phyloP scores from a whole-genome alignment of 305 asterid genomes.

The Petunia hybrid region DNA sequence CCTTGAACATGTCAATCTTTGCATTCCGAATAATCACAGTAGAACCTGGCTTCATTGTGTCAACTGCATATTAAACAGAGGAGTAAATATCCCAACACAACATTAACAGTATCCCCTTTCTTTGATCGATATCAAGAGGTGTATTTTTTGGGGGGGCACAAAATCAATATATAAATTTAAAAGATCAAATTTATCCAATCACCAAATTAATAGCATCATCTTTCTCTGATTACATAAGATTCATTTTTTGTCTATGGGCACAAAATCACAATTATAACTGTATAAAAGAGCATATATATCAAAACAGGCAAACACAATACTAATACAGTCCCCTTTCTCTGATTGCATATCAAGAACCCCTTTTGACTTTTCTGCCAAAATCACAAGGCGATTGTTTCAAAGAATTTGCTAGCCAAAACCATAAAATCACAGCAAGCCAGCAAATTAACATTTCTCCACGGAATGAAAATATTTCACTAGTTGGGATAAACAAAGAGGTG shows the following conservation, averaged over 20 bases:
- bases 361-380: not conserved
- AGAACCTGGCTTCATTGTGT: constrained; percentile 42
- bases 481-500: not conserved
- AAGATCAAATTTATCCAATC: too few species aligned
- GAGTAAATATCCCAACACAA: not conserved
- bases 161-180: too few species aligned
- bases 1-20: constrained; percentile 48
- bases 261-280: constrained; percentile 11
- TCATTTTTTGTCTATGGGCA: not conserved
- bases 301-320: not conserved
- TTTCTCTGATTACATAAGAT: too few species aligned
- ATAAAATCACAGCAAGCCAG: not conserved
- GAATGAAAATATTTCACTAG: not conserved
- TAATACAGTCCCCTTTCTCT: not conserved
- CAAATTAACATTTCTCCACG: not conserved
- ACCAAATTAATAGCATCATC: too few species aligned
- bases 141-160: too few species aligned
- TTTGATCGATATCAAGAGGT: not conserved
- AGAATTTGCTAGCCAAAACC: not conserved
- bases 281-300: not conserved
- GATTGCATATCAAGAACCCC: not conserved
- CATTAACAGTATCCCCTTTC: not conserved
- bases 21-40: constrained; percentile 47
- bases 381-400: not conserved
- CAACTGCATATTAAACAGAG: constrained; percentile 38